Percentiles rank a stretch among this genome's conserved stretches.
phyloP scores from a whole-genome alignment of 352 stramenopile genomes.

The Globisporangium echinulatum region DNA sequence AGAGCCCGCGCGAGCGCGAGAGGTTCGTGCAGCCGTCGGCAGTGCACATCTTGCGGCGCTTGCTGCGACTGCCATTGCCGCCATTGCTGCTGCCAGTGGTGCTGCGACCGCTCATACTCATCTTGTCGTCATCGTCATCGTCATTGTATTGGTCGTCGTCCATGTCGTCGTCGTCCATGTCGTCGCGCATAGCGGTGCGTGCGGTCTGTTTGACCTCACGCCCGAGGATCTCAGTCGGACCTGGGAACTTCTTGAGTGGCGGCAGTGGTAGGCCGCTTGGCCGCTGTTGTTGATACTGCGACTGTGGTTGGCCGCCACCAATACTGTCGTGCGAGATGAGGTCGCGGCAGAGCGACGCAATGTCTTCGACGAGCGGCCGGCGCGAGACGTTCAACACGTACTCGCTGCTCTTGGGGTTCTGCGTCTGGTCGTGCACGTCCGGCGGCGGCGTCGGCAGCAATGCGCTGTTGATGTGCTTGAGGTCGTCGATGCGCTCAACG shows the following conservation, averaged over 20 bases:
- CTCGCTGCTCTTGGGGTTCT: conserved; percentile 54
- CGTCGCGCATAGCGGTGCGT: conserved; percentile 6
- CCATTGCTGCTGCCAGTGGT: conserved; percentile 16
- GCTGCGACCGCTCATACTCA: conserved; percentile 7
- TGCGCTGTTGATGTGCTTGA: conserved; percentile 67
- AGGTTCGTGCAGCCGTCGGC: conserved; percentile 69
- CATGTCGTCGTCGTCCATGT: conserved; percentile 4
- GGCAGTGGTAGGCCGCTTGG: neutral
- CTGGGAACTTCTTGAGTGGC: conserved; percentile 12
- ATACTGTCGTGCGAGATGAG: conserved; percentile 60
- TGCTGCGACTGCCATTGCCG: conserved; percentile 34
- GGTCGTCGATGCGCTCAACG: conserved; percentile 60
- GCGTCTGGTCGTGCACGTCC: conserved; percentile 47
- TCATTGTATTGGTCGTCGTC: conserved; percentile 8
- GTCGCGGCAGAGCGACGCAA: conserved; percentile 71
- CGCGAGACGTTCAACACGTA: conserved; percentile 39
- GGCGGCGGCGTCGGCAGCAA: conserved; percentile 63
- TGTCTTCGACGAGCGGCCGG: conserved; percentile 65
- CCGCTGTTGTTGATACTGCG: neutral
- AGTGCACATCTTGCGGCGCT: conserved; percentile 79
- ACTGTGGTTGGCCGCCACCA: conserved; percentile 2
- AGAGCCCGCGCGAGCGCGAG: conserved; percentile 68
- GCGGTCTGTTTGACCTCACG: conserved; percentile 9
- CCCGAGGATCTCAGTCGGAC: conserved; percentile 4
- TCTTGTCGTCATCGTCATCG: conserved; percentile 19